Conservation (phyloP, 495 filamentous ascomycete genomes). For the Neurospora sp. region DNA sequence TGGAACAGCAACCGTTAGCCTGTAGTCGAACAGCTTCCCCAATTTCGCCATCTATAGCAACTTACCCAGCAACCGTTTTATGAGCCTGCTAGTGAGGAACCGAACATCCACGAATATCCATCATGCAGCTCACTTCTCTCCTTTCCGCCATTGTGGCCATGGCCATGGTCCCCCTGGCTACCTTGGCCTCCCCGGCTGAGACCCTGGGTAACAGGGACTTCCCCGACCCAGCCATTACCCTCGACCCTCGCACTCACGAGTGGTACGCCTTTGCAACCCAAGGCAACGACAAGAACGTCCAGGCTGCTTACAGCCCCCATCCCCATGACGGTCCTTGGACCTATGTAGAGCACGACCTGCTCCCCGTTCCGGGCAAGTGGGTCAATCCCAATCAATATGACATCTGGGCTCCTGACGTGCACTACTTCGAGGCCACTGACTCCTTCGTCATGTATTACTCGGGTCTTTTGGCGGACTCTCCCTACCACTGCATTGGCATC, state of each 20-base stretch:
- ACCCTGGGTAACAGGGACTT: conserved; percentile 16
- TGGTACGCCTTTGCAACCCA: conserved; percentile 28
- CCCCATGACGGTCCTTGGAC: conserved; percentile 13
- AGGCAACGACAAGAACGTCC: conserved; percentile 17
- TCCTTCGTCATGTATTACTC: conserved; percentile 50
- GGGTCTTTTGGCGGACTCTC: conserved; percentile 23
- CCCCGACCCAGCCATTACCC: conserved; percentile 23
- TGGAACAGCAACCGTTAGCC: not conserved
- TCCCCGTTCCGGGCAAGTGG: conserved; percentile 18
- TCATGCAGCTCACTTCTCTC: not conserved
- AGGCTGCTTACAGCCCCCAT: conserved; percentile 14
- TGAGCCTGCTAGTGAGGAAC: not conserved
- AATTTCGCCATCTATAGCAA: not conserved
- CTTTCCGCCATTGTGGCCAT: not conserved
- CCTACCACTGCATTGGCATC: conserved; percentile 43
- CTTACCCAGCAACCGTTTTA: not conserved
- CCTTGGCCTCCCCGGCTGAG: not conserved
- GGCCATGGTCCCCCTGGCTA: not conserved
- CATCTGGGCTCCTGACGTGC: conserved; percentile 42
- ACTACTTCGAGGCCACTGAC: conserved; percentile 22
- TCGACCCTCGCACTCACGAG: conserved; percentile 12
- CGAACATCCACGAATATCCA: not conserved
- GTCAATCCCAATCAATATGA: conserved; percentile 12
- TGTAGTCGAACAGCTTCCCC: not conserved
- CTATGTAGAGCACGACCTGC: conserved; percentile 15